Evolutionary conservation across 2,329 filamentous ascomycete species (phyloP).

Genomic region (Incumbomyces lentus): DNA sequence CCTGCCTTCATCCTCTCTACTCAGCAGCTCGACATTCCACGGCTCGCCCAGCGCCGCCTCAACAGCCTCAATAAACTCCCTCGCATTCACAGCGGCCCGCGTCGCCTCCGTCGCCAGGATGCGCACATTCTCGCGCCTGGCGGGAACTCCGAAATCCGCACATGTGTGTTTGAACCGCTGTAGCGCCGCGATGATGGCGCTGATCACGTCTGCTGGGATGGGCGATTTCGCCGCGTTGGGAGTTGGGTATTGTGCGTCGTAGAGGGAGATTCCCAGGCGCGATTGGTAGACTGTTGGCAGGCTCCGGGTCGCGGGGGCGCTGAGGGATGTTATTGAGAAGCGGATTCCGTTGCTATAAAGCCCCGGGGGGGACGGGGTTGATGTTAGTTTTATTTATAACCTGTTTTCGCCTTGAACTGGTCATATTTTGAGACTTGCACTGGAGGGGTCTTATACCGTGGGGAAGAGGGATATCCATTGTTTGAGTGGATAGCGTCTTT

Average conservation of each 20-base stretch:
- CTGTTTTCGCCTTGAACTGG: too few relatives aligned
- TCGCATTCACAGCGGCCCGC: slow-evolving; percentile 65
- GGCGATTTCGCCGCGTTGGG: slow-evolving; percentile 29
- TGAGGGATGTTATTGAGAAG: slow-evolving; percentile 78
- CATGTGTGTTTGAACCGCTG: slow-evolving; percentile 64
- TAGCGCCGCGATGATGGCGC: slow-evolving; percentile 55
- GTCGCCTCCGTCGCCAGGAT: slow-evolving; percentile 86
- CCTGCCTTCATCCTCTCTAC: slow-evolving; percentile 70
- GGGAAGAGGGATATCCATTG: too few relatives aligned
- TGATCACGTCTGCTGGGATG: slow-evolving; percentile 53
- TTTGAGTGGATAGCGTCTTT: too few relatives aligned
- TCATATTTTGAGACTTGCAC: too few relatives aligned
- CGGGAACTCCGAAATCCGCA: slow-evolving; percentile 55
- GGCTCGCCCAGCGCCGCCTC: slow-evolving; percentile 44
- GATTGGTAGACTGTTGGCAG: slow-evolving; percentile 69
- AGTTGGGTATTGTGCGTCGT: slow-evolving; percentile 55
- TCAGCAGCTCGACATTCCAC: slow-evolving; percentile 60
- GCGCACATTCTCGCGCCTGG: slow-evolving; percentile 47
- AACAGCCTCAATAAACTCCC: slow-evolving; percentile 60
- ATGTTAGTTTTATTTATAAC: too few relatives aligned
- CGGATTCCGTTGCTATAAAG: slow-evolving; percentile 73
- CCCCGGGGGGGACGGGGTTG: too few relatives aligned
- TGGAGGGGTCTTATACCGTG: too few relatives aligned
- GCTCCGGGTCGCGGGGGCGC: slow-evolving; percentile 58
- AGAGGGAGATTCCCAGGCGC: slow-evolving; percentile 72